Base-by-base conservation (phyloP, 2,329 filamentous ascomycete genomes). In the Colletotrichum echinochloae region DNA sequence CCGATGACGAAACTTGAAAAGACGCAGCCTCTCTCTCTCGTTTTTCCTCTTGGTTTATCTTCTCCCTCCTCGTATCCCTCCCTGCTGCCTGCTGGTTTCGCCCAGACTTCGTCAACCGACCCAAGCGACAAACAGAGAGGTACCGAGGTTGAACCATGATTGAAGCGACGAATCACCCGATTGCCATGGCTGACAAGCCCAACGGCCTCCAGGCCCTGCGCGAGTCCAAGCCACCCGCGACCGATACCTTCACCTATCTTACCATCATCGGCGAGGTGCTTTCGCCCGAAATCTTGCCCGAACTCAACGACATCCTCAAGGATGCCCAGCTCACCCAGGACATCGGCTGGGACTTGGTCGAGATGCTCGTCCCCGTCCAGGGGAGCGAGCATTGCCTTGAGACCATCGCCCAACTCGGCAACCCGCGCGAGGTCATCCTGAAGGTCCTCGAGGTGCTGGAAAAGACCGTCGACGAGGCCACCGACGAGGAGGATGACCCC, bases 261-360 rank as follows among this genome's bases (percentile, higher is more conserved):
- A 94, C 92, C 66, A 90, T 95, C 73, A 83, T 95, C 76, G 91
- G 94, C 79, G 89, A 92, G 79, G 91, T 92, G 74, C 84, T 94
- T 55, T 89, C 87, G 6, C 85, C 89, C 23, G 89, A 91, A 70
- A 85, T 91, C 71, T 83, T 95, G 52, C 90, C 92, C 1, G 82
- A 88, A 4, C 84, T 95, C 55, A 88, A 94, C 74, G 85, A 91
- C 28, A 88, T 93, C 44, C 84, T 94, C 23, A 88, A 92, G 78
- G 89, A 93, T 84, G 83, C 85, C 12, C 84, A 88, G 68, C 83
- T 95, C 66, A 93, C 92, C 3, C 88, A 88, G 71, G 91, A 94
- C 66, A 94, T 95, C 75, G 93, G 93, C 60, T 96, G 93, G 93
- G 93, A 96, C 78, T 83, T 95, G 61, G 91, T 96, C 28, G 91